Conservation (phyloP, 192 early-diverging fungal genomes). For the Gamsiella multidivaricata region DNA sequence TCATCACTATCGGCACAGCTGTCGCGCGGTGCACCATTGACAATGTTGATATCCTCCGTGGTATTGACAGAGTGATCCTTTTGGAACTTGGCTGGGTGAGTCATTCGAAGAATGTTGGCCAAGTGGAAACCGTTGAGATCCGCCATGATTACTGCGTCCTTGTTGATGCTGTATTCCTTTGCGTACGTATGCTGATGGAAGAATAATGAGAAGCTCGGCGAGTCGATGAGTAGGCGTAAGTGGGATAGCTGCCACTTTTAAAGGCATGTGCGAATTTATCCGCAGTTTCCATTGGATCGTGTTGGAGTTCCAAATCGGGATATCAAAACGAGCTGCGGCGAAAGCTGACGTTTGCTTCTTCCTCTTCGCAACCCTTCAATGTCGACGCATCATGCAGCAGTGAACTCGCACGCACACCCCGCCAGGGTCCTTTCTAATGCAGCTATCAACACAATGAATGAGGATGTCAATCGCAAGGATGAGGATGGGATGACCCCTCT, state of each 20-base stretch:
- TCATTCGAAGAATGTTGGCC: slow-evolving; percentile 41
- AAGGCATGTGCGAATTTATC: no score
- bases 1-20: slow-evolving; percentile 12
- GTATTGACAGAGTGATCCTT: neutral
- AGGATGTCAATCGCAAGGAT: slow-evolving; percentile 56
- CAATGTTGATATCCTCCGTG: neutral
- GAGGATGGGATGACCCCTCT: slow-evolving; percentile 54
- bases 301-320: no score
- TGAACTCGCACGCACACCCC: neutral
- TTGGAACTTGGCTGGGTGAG: slow-evolving; percentile 5
- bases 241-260: neutral
- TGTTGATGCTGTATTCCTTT: neutral
- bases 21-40: neutral
- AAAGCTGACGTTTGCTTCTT: neutral
- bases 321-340: no score
- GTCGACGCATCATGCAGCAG: slow-evolving; percentile 22
- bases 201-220: neutral
- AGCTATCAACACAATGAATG: slow-evolving; percentile 4
- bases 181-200: no score
- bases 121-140: slow-evolving; percentile 42
- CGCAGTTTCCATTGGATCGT: no score
- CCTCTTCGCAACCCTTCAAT: neutral
- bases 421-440: neutral
- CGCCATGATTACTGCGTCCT: slow-evolving; percentile 30
- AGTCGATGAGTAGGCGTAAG: neutral